Base-by-base conservation (phyloP, 2,329 filamentous ascomycete genomes). In the Aspergillus neotritici region DNA sequence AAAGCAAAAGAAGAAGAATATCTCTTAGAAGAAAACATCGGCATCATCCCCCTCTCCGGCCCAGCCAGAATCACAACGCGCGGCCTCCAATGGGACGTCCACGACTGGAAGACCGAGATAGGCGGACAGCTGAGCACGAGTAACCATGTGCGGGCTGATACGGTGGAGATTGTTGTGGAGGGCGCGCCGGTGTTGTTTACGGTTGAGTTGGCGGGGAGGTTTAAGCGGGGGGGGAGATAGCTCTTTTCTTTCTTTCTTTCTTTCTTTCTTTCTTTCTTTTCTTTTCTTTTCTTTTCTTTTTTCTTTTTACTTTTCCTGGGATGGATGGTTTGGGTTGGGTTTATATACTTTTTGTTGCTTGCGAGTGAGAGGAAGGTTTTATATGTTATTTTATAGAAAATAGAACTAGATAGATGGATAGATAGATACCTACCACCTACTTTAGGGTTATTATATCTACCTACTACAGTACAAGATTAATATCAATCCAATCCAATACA, bases 21-120 rank as follows among this genome's bases (percentile, higher is more conserved):
- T 28, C 55, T 63, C 9, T 86, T 95, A 56, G 86, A 78, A 5
- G 84, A 86, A 61, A 82, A 94, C 60, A 78, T 94, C 25, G 93
- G 93, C 8, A 86, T 98, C 50, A 73, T 98, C 31, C 93, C 93
- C 0, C 69, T 97, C 15, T 84, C 82, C 43, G 86, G 83, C n/a
- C 79, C 83, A 3, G 84, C 86, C 36, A 65, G 76, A n/a, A 88
- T 98, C 55, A 84, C 81, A 6, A 94, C 87, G 0, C 69, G 73
- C 11, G 93, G 93, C 0, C 71, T 97, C 14, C 83, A 94, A 62
- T 98, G 93, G 93, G 89, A 98, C 66, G 86, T 98, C 1, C 62
- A 74, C 46, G 73, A 87, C 47, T 95, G 91, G 89, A 69, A 77
- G 52, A 95, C 86, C 1, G 74, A 78, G 56, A 85, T 93, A 61